These are phyloP conservation scores for Apostasia ramifera DNA, from an alignment of 106 monocot genomes.

Conservation along the genomic window DNA sequence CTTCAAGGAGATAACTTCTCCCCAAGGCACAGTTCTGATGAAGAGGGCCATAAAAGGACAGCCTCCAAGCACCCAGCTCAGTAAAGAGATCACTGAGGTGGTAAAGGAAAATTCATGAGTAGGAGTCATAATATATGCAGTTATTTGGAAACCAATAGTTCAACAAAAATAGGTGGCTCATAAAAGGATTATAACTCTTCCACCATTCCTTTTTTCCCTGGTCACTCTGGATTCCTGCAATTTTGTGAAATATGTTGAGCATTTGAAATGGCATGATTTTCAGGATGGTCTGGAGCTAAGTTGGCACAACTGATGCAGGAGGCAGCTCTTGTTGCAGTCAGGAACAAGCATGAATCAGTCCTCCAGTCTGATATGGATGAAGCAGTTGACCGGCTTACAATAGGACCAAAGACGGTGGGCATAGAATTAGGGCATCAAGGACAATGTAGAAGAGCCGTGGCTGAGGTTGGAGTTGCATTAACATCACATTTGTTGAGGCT, in stretches of 20 bases:
- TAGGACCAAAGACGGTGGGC: constrained; percentile 61
- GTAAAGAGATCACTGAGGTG: too few species aligned
- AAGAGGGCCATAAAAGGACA: too few species aligned
- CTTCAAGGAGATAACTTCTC: too few species aligned
- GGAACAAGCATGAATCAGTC: constrained; percentile 51
- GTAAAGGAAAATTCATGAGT: too few species aligned
- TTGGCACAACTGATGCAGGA: constrained; percentile 79
- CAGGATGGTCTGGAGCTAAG: constrained; percentile 88
- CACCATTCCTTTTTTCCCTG: too few species aligned
- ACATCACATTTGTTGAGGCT: constrained; percentile 79
- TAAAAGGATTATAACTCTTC: too few species aligned
- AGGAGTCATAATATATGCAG: too few species aligned
- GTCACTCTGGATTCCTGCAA: too few species aligned
- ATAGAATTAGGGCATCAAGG: constrained; percentile 83
- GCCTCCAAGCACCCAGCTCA: too few species aligned
- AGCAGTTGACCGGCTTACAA: constrained; percentile 77
- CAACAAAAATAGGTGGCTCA: too few species aligned
- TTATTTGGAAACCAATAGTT: too few species aligned
- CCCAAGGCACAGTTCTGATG: too few species aligned
- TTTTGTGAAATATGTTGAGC: neutral
- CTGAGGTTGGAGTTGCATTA: constrained; percentile 71
- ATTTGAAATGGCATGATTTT: constrained; percentile 10
- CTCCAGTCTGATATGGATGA: constrained; percentile 82
- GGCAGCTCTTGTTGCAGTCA: constrained; percentile 73
- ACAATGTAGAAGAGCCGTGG: constrained; percentile 60